phyloP scores from a whole-genome alignment of 805 yeast genomes.

The Wickerhamiella australiensis region DNA sequence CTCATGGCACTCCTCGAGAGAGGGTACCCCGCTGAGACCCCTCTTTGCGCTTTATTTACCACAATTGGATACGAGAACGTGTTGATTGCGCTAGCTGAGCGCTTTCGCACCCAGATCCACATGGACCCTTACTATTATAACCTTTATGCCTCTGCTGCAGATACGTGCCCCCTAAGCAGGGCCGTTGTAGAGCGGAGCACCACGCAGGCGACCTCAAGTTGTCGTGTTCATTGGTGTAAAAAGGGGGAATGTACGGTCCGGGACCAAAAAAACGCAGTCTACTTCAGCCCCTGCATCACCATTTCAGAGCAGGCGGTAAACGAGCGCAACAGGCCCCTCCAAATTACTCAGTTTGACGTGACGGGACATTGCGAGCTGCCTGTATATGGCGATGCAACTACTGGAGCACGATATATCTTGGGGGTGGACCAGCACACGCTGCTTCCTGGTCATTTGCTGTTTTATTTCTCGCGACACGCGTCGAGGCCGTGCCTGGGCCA shows the following conservation, averaged over 20 bases:
- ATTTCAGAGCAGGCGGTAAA: slow-evolving; percentile 11
- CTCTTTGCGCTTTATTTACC: slow-evolving; percentile 33
- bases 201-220: slow-evolving; percentile 8
- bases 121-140: slow-evolving; percentile 23
- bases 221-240: slow-evolving; percentile 23
- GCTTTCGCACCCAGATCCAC: slow-evolving; percentile 26
- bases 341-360: slow-evolving; percentile 11
- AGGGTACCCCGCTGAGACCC: slow-evolving; percentile 35
- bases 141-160: slow-evolving; percentile 22
- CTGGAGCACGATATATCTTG: slow-evolving; percentile 17
- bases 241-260: slow-evolving; percentile 15
- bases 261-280: slow-evolving; percentile 15
- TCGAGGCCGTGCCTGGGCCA: slow-evolving; percentile 23
- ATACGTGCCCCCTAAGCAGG: slow-evolving; percentile 17
- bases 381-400: slow-evolving; percentile 6
- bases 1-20: slow-evolving; percentile 28
- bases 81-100: slow-evolving; percentile 32
- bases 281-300: slow-evolving; percentile 15
- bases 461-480: slow-evolving; percentile 27
- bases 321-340: slow-evolving; percentile 11
- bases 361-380: slow-evolving; percentile 12
- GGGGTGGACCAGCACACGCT: slow-evolving; percentile 13
- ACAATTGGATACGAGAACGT: slow-evolving; percentile 44
- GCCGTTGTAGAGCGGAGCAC: slow-evolving; percentile 18
- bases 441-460: slow-evolving; percentile 22